Base-by-base conservation (phyloP, 2,329 filamentous ascomycete genomes). In the Hypocreales sp. region DNA sequence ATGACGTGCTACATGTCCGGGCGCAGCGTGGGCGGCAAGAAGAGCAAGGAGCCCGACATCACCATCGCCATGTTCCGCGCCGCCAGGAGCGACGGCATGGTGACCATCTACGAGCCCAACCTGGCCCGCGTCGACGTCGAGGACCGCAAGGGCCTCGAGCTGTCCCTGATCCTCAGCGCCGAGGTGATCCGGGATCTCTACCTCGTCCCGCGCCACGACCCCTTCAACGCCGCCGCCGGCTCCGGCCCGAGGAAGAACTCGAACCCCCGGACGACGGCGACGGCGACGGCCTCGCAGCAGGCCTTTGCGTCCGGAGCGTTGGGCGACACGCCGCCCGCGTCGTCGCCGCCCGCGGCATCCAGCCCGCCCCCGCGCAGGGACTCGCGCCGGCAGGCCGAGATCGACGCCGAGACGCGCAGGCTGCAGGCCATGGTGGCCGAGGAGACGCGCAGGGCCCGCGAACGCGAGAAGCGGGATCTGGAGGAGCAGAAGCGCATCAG, bases 21-120 rank as follows among this genome's bases (percentile, higher is more conserved):
- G 11, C 80, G 75, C 47, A 78, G 72, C 9, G 69, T 79, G 0
- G 72, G 69, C 14, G 72, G 72, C n/a, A 81, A 76, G 53, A 81
- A 81, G 60, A 79, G 65, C 57, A 87, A 81, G 47, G 90, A 98
- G 48, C 87, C 90, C 0, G 90, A 95, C 52, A 95, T 95, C 40
- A 86, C 84, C 0, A 66, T 95, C n/a, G 84, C 83, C 3, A 67
- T 95, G 41, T 92, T 86, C 60, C 74, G 78, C 38, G 66, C 68
- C 12, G 61, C 76, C 15, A 76, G 72, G 39, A 55, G 60, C 25
- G 80, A 86, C 40, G 58, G 55, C 20, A 46, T 51, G 17, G 54
- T 95, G 32, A 92, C 86, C 2, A 66, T 98, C 22, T 94, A 95
- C 57, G 81, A 98, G 51, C 81, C 87, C 5, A 95, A 95, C 46